These are phyloP conservation scores for Pseudogymnoascus sp. DNA, from an alignment of 2,329 filamentous ascomycete genomes.

Conservation along the genomic window DNA sequence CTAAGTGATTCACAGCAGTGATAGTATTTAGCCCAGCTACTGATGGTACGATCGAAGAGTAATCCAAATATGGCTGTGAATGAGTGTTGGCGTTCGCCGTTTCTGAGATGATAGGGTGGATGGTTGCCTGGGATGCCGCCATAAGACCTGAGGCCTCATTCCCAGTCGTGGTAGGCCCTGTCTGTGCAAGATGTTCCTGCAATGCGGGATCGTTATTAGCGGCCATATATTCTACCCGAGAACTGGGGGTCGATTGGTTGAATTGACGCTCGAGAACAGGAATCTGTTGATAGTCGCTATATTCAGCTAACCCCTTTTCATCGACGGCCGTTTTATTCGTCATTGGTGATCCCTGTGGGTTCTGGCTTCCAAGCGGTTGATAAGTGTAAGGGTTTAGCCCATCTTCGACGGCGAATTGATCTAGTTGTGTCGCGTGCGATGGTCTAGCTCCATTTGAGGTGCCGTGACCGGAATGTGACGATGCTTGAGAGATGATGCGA, in stretches of 20 bases:
- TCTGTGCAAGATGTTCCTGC: neutral
- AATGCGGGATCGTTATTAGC: neutral
- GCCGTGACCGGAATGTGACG: constrained; percentile 38
- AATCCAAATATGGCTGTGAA: neutral
- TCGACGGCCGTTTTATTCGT: neutral
- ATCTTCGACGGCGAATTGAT: constrained; percentile 46
- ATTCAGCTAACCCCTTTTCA: neutral
- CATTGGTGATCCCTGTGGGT: neutral
- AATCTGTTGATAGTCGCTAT: neutral
- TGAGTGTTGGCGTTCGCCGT: neutral
- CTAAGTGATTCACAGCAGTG: neutral
- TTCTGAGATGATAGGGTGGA: neutral
- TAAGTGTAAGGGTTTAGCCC: constrained; percentile 52
- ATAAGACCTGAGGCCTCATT: neutral
- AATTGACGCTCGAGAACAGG: neutral
- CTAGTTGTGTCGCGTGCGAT: constrained; percentile 45
- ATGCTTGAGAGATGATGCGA: neutral
- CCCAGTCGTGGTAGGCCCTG: neutral
- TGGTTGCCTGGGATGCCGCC: neutral
- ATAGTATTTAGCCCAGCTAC: neutral
- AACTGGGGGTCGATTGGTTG: neutral
- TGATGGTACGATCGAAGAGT: neutral
- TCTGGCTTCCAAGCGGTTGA: constrained; percentile 19
- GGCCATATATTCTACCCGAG: neutral
- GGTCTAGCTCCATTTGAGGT: constrained; percentile 38